These are phyloP conservation scores for Saccharomycopsis guyanensis DNA, from an alignment of 805 yeast species.

Conservation along the genomic window DNA sequence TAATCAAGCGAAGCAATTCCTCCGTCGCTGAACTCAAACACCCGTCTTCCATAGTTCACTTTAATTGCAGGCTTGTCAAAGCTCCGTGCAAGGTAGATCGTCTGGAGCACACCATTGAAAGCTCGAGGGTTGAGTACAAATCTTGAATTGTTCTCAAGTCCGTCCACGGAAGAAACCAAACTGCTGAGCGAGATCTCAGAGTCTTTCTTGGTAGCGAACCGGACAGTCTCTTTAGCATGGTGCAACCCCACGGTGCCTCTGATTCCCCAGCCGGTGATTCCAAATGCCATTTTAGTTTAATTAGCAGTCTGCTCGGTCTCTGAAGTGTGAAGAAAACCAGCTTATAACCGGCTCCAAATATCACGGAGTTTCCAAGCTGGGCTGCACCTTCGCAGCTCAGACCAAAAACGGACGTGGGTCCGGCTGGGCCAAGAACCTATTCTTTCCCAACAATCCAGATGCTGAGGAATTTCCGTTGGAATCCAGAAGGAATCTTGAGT, in stretches of 20 bases:
- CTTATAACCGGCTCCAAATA: too few relatives aligned
- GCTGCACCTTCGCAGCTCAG: too few relatives aligned
- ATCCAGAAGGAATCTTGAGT: too few relatives aligned
- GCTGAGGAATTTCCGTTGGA: too few relatives aligned
- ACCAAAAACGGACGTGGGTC: too few relatives aligned
- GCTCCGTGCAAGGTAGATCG: constrained; percentile 56
- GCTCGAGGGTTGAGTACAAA: constrained; percentile 52
- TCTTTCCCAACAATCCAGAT: too few relatives aligned
- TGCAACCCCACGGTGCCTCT: constrained; percentile 28
- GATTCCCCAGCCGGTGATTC: constrained; percentile 26
- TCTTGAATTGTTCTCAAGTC: constrained; percentile 38
- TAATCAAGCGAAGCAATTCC: constrained; percentile 73
- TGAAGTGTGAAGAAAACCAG: too few relatives aligned
- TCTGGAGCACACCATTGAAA: constrained; percentile 71
- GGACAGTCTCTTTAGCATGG: constrained; percentile 30
- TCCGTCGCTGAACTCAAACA: constrained; percentile 52
- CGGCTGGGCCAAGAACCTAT: too few relatives aligned
- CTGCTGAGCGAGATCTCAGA: constrained; percentile 24
- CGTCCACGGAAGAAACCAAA: constrained; percentile 25
- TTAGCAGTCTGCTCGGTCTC: too few relatives aligned
- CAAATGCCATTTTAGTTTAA: constrained; percentile 12
- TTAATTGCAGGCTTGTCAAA: constrained; percentile 41
- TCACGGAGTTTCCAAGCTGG: too few relatives aligned
- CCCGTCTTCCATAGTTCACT: constrained; percentile 69
- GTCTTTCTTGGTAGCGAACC: constrained; percentile 25